Base-by-base conservation (phyloP, 257 asterid species). In the Ocimum tenuiflorum region DNA sequence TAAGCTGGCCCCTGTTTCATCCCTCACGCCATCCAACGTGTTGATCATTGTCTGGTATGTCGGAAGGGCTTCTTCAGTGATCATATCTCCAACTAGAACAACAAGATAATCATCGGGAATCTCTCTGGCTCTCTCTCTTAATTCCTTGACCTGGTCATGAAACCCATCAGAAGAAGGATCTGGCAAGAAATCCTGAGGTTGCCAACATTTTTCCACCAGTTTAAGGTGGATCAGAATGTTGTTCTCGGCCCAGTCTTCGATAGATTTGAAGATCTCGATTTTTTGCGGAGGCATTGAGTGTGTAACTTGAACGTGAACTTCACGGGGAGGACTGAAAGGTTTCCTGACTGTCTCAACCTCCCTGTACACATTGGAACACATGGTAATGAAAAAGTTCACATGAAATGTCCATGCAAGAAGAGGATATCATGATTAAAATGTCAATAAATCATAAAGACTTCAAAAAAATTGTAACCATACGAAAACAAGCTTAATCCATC, bases 51-150 rank as follows among this genome's bases (percentile, higher is more conserved):
- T 88, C 67, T 88, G 96, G 67, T 88, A 88, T 0, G 96, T 88
- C 8, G 96, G 96, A 59, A 88, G 91, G 47, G 96, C 96, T 79
- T 88, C 96, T 70, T 88, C 96, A 1, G 96, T 86, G 77, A 88
- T 80, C 96, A 88, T 88, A 54, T 88, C 96, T 48, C 96, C 96
- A 23, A 88, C 85, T 12, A 88, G 75, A 73, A 79, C 90, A 33
- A 88, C 90, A 66, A 86, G 81, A 58, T 88, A 88, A 35, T 88
- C 96, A 15, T 88, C 96, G 3, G 96, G 95, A 42, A 88, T 38
- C 64, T 86, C 96, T 74, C 72, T 88, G 8, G 95, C 87, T 54
- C 90, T 75, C 55, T 79, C 92, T 75, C 95, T 69, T 49, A 88
- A 38, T 70, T 88, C 96, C 75, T 69, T 77, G 50, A 88, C 77